Conservation (phyloP, 805 yeast genomes). For the Candida hungchunana region DNA sequence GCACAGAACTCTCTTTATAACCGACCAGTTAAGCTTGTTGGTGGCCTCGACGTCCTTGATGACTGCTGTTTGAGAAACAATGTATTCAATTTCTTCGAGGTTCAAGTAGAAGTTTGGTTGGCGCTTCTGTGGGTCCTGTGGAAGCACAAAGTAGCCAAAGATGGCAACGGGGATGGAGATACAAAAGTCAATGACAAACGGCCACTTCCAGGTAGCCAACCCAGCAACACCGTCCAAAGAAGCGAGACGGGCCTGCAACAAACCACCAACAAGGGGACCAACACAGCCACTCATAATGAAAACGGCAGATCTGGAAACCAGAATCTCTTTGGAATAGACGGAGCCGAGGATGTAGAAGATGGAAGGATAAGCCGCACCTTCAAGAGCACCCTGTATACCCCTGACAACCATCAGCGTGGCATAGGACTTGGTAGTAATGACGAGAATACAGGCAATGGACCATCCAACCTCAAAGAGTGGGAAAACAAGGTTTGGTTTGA, state of each 20-base stretch:
- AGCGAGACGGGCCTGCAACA: slow-evolving; percentile 39
- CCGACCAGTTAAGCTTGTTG: slow-evolving; percentile 11
- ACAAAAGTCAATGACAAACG: slow-evolving; percentile 44
- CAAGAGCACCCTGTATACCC: slow-evolving; percentile 11
- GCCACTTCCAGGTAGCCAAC: slow-evolving; percentile 26
- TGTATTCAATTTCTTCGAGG: slow-evolving; percentile 16
- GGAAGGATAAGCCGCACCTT: slow-evolving; percentile 19
- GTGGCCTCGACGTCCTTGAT: slow-evolving; percentile 17
- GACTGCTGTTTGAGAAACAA: slow-evolving; percentile 12
- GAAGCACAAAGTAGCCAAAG: slow-evolving; percentile 42
- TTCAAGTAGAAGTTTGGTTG: slow-evolving; percentile 15
- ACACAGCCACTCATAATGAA: slow-evolving; percentile 15
- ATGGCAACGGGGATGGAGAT: slow-evolving; percentile 47
- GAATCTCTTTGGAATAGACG: slow-evolving; percentile 10
- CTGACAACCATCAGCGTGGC: slow-evolving; percentile 10
- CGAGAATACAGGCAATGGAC: slow-evolving; percentile 12
- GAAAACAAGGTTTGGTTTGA: slow-evolving; percentile 9
- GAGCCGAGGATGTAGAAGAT: slow-evolving; percentile 18
- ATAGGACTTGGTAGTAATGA: slow-evolving; percentile 8
- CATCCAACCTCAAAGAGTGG: slow-evolving; percentile 10
- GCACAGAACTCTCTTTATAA: slow-evolving; percentile 18
- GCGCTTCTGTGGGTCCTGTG: slow-evolving; percentile 34
- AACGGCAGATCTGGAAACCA: slow-evolving; percentile 17
- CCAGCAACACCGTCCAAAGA: slow-evolving; percentile 37
- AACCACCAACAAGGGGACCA: slow-evolving; percentile 28